Percentiles rank a stretch among this genome's conserved stretches.
Conservation (phyloP, 192 early-diverging fungal species). For the Coemansia sp. region DNA sequence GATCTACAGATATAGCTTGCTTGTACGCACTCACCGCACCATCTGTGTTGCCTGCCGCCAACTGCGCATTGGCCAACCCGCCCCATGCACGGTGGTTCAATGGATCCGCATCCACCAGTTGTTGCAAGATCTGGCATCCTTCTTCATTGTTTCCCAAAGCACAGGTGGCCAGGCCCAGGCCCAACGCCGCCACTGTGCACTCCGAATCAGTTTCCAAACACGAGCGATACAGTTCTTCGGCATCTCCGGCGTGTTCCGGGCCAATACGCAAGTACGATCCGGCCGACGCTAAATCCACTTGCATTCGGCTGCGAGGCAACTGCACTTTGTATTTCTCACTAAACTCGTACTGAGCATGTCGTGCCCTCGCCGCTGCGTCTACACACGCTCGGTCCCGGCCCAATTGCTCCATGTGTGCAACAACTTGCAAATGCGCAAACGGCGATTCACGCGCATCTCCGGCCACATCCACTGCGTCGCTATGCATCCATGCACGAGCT, state of each 20-base stretch:
- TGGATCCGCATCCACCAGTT: conserved; percentile 46
- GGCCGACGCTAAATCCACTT: conserved; percentile 62
- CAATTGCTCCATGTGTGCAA: conserved; percentile 6
- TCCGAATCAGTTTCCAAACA: conserved; percentile 51
- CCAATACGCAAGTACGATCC: conserved; percentile 62
- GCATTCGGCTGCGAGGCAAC: conserved; percentile 48
- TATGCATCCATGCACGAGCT: conserved; percentile 11
- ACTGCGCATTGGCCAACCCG: conserved; percentile 69
- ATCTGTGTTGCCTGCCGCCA: conserved; percentile 54
- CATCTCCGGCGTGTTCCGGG: conserved; percentile 56
- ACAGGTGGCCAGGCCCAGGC: conserved; percentile 56
- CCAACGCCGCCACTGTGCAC: conserved; percentile 51
- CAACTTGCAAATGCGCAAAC: conserved; percentile 32
- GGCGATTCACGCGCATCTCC: conserved; percentile 27
- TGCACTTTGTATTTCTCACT: conserved; percentile 1
- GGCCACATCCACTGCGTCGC: not conserved
- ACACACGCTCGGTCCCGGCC: conserved; percentile 16
- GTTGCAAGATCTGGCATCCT: conserved; percentile 58
- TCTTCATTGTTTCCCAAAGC: conserved; percentile 58
- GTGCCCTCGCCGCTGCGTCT: conserved; percentile 21
- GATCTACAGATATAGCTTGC: conserved; percentile 56
- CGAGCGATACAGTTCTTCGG: conserved; percentile 57
- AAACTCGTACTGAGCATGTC: conserved; percentile 13
- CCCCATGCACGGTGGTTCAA: conserved; percentile 55
- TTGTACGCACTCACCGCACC: conserved; percentile 58